Evolutionary conservation across 176 grass and related monocot genomes (phyloP).

Genomic region (Areca catechu): DNA sequence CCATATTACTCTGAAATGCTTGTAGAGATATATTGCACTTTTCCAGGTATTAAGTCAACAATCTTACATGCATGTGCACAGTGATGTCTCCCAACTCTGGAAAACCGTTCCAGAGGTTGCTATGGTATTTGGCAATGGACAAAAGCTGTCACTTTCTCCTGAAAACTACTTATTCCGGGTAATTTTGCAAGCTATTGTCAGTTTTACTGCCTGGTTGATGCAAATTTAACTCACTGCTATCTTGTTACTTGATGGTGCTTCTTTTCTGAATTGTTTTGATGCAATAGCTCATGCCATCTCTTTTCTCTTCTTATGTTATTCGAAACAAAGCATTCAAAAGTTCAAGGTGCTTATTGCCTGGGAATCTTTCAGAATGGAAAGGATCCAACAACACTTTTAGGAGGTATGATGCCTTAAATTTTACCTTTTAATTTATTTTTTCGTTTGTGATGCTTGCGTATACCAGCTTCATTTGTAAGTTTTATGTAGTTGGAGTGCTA

Average conservation of each 20-base stretch:
- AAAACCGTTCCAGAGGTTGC: slow-evolving; percentile 79
- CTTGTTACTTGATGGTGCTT: too few species aligned
- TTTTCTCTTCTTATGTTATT: slow-evolving; percentile 13
- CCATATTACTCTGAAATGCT: too few species aligned
- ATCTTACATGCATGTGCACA: slow-evolving; percentile 15
- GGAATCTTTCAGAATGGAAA: slow-evolving; percentile 98
- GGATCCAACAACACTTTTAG: slow-evolving; percentile 94
- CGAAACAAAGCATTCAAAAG: slow-evolving; percentile 92
- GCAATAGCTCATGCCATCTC: neutral
- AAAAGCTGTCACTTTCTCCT: slow-evolving; percentile 87
- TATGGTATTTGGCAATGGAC: slow-evolving; percentile 96
- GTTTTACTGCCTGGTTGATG: too few species aligned
- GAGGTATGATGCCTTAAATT: slow-evolving; percentile 45
- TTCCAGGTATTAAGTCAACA: too few species aligned
- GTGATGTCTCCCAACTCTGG: slow-evolving; percentile 57
- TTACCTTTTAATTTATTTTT: too few species aligned
- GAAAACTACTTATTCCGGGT: slow-evolving; percentile 99
- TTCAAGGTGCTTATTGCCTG: slow-evolving; percentile 91
- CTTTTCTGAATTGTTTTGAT: neutral
- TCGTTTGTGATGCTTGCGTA: too few species aligned
- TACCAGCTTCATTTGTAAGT: too few species aligned
- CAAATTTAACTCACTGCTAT: slow-evolving; percentile 2
- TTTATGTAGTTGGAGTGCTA: too few species aligned
- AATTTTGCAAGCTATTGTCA: slow-evolving; percentile 1
- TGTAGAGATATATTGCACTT: too few species aligned